Evolutionary conservation across 2,329 filamentous ascomycete species (phyloP), one percentile per base, ranked within the genome.

Genomic region (Hypoxylon sp.): DNA sequence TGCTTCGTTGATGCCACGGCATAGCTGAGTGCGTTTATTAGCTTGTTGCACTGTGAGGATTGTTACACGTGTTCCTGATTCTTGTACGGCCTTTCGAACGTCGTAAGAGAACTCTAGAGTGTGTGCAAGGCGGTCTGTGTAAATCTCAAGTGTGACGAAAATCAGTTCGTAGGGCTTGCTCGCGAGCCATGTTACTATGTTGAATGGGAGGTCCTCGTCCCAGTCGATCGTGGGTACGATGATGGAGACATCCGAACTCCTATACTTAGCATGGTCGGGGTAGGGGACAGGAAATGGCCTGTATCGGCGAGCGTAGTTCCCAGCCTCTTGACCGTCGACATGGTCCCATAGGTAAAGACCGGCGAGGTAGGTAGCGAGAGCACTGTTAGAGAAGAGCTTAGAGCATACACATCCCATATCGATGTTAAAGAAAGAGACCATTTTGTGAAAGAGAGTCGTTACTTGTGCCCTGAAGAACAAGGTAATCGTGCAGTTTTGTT

Each of bases 1-100:
- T 17, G 57, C 53, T 3, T 30, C 12, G 8, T 56, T 52, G 21
- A 68, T 62, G 0, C 65, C 67, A 0, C 13, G 21, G 2, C 60
- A 50, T 4, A 68, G 50, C 45, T 69, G 67, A 4, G 16, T 32
- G 0, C 67, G 61, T 42, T 68, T 68, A 47, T 66, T 67, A 8
- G 63, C 51, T 2, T 38, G 6, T 1, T 50, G 12, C 2, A 62
- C 55, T 1, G 56, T 56, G 4, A 47, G 3, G 5, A 69, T 9
- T 1, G 13, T 37, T n/a, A 69, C 40, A 3, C 35, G 17, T 2
- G 57, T 53, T 2, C 30, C 35, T 3, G 19, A 15, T 3, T 13
- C 8, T 5, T 7, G 23, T 6, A 44, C 41, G 4, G 25, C 29
- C 1, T 36, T 20, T 5, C 20, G 8, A 11, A 67, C 9, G 5